Evolutionary conservation across 192 early-diverging fungal genomes (phyloP).

Genomic region (Chytriomyces confervae): DNA sequence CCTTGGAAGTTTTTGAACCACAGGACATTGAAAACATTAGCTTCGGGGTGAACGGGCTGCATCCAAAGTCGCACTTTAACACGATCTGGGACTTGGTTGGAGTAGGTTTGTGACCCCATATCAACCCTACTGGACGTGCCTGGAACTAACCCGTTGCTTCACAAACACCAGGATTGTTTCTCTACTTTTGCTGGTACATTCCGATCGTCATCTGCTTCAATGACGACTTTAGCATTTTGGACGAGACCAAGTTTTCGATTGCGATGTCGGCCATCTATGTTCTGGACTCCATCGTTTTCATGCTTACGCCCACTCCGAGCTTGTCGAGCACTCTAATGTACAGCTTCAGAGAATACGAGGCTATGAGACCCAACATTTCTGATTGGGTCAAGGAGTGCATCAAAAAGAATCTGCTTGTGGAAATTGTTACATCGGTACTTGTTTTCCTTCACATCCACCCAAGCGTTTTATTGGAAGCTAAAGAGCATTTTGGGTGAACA

Average conservation of each 20-base stretch:
- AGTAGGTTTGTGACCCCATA: too few species aligned
- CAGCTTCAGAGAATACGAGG: constrained; percentile 21
- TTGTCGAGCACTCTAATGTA: constrained; percentile 3
- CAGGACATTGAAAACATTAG: constrained; percentile 13
- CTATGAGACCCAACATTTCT: background rate
- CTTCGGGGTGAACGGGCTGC: constrained; percentile 3
- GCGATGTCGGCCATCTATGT: background rate
- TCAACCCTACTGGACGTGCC: too few species aligned
- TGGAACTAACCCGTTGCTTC: too few species aligned
- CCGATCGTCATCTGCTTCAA: constrained; percentile 13
- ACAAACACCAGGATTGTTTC: too few species aligned
- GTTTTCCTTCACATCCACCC: too few species aligned
- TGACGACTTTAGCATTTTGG: too few species aligned
- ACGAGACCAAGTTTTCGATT: background rate
- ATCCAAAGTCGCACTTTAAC: constrained; percentile 21
- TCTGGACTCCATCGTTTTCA: background rate
- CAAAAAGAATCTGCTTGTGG: too few species aligned
- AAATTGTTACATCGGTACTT: too few species aligned
- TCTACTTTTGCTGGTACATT: constrained; percentile 7
- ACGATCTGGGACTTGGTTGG: constrained; percentile 14
- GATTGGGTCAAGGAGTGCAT: background rate
- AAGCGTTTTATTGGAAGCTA: too few species aligned
- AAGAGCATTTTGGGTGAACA: too few species aligned
- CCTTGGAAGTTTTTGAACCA: background rate
- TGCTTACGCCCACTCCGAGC: background rate